These are phyloP conservation scores for Haplosporangium sp. DNA, from an alignment of 371 early-diverging fungal genomes.

Conservation along the genomic window DNA sequence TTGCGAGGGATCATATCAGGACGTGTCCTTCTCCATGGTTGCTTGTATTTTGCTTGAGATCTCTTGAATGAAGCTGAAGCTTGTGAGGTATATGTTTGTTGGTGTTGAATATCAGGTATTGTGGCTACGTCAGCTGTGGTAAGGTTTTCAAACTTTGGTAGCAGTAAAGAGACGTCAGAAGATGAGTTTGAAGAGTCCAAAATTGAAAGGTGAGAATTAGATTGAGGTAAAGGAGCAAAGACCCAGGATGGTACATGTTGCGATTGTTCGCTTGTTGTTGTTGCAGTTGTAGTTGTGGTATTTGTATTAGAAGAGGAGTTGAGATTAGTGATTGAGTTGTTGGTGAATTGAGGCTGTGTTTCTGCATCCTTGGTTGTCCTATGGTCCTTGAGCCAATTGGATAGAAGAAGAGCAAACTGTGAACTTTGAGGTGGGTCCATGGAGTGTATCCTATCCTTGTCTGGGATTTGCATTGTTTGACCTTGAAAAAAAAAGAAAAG, in stretches of 20 bases:
- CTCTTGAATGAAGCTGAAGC: slow-evolving; percentile 18
- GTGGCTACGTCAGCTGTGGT: slow-evolving; percentile 12
- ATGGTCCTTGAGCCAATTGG: slow-evolving; percentile 34
- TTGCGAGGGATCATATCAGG: slow-evolving; percentile 26
- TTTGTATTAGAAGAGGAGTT: background rate
- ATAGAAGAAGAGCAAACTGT: slow-evolving; percentile 21
- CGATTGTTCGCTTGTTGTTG: background rate
- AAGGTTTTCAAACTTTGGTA: slow-evolving; percentile 22
- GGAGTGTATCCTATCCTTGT: background rate
- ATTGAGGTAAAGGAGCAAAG: slow-evolving; percentile 5
- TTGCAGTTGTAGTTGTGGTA: background rate
- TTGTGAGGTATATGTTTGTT: slow-evolving; percentile 8
- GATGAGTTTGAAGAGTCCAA: background rate
- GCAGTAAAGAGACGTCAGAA: slow-evolving; percentile 3
- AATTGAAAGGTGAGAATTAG: slow-evolving; percentile 9
- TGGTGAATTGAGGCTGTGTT: slow-evolving; percentile 1
- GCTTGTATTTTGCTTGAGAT: slow-evolving; percentile 31
- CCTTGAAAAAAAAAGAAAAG: background rate
- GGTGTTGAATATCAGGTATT: background rate
- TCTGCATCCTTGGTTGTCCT: slow-evolving; percentile 15
- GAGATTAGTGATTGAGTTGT: background rate
- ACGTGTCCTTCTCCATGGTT: slow-evolving; percentile 47
- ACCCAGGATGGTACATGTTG: slow-evolving; percentile 30
- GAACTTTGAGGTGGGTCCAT: slow-evolving; percentile 2
- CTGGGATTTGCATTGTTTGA: background rate